phyloP scores from a whole-genome alignment of 345 rosid species.

The Ailanthus altissimus region DNA sequence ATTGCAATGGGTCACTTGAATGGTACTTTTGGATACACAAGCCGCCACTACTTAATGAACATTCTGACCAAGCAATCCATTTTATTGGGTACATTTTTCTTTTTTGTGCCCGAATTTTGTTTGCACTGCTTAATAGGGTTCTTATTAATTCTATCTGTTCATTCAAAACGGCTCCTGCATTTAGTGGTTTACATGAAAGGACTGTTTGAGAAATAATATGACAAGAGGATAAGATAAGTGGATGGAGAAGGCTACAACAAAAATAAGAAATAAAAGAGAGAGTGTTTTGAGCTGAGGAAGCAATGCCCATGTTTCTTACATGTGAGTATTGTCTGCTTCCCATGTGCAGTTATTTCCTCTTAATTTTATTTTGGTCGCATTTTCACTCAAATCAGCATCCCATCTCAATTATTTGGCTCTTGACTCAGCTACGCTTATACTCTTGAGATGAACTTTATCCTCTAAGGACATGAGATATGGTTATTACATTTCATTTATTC shows the following conservation, averaged over 20 bases:
- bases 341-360: constrained; percentile 40
- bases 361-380: neutral
- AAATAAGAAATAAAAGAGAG: neutral
- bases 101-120: neutral
- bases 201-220: neutral
- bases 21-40: constrained; percentile 7
- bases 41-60: neutral
- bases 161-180: neutral
- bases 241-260: neutral
- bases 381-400: neutral
- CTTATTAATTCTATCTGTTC: neutral
- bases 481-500: neutral
- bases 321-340: constrained; percentile 38
- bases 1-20: constrained; percentile 5
- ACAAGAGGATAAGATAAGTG: neutral
- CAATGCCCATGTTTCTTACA: constrained; percentile 34
- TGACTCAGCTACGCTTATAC: neutral
- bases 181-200: neutral
- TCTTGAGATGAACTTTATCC: constrained; percentile 10
- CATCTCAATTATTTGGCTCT: neutral
- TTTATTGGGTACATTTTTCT: neutral
- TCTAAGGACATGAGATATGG: neutral
- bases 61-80: neutral
- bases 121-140: neutral
- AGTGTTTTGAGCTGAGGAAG: constrained; percentile 20